Percentiles rank a stretch among this genome's conserved stretches.
These are phyloP conservation scores for Cyberlindnera petersonii DNA, from an alignment of 805 yeast species.

Conservation along the genomic window DNA sequence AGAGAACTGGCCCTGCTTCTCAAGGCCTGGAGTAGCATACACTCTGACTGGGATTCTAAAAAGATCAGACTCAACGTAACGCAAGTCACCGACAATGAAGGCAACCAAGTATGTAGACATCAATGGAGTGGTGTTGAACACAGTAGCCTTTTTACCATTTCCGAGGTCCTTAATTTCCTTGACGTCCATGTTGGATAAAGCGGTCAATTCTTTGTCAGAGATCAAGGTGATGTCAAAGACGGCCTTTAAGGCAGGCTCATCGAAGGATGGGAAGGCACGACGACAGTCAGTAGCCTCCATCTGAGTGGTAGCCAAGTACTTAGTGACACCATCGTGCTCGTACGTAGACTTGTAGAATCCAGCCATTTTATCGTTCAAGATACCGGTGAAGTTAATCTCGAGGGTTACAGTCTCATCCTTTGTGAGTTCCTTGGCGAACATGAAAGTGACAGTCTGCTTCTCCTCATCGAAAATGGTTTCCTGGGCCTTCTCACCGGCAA, in stretches of 20 bases:
- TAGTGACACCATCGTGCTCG: slow-evolving; percentile 53
- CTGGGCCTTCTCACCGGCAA: slow-evolving; percentile 32
- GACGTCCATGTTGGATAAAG: slow-evolving; percentile 69
- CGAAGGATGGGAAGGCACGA: slow-evolving; percentile 83
- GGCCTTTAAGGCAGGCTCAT: slow-evolving; percentile 79
- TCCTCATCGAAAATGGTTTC: slow-evolving; percentile 43
- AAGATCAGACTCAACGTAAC: slow-evolving; percentile 61
- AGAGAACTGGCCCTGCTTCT: slow-evolving; percentile 65
- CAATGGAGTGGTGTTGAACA: slow-evolving; percentile 71
- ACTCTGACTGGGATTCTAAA: slow-evolving; percentile 76
- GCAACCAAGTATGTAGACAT: slow-evolving; percentile 87
- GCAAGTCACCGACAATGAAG: slow-evolving; percentile 76
- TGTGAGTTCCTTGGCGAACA: slow-evolving; percentile 42
- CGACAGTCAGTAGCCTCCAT: slow-evolving; percentile 87
- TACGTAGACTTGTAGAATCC: slow-evolving; percentile 76
- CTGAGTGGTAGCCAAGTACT: slow-evolving; percentile 78
- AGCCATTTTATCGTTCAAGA: slow-evolving; percentile 73
- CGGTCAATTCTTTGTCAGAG: slow-evolving; percentile 50
- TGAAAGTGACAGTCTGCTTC: slow-evolving; percentile 60
- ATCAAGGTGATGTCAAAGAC: slow-evolving; percentile 61
- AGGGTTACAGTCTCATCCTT: slow-evolving; percentile 41
- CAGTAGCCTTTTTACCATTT: slow-evolving; percentile 47
- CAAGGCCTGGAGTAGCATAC: slow-evolving; percentile 76
- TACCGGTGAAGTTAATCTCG: slow-evolving; percentile 53
- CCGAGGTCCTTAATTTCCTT: slow-evolving; percentile 43